Evolutionary conservation across 805 yeast genomes (phyloP).

Genomic region (Sporopachydermia quercuum): DNA sequence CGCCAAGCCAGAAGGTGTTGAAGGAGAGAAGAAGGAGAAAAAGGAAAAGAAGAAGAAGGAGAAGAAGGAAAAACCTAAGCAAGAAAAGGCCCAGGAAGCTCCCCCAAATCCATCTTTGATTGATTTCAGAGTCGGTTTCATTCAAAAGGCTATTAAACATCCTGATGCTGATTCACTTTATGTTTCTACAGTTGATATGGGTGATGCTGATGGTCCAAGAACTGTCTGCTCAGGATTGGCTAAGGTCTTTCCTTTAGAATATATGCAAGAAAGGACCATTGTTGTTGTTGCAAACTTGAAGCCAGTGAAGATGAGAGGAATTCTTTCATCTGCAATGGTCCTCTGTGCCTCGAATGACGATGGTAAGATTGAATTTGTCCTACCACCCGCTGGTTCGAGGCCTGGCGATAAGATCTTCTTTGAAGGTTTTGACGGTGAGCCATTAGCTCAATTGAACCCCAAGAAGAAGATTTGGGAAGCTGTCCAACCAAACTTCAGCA

Average conservation of each 20-base stretch:
- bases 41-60: slow-evolving; percentile 32
- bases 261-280: slow-evolving; percentile 87
- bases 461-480: slow-evolving; percentile 98
- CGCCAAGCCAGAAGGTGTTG: slow-evolving; percentile 47
- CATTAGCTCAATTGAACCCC: slow-evolving; percentile 88
- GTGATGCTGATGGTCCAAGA: slow-evolving; percentile 95
- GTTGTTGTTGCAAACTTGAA: slow-evolving; percentile 90
- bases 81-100: slow-evolving; percentile 27
- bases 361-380: slow-evolving; percentile 71
- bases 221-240: slow-evolving; percentile 97
- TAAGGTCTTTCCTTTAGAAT: slow-evolving; percentile 77
- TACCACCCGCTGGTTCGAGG: slow-evolving; percentile 85
- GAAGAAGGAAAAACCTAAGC: slow-evolving; percentile 29
- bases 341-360: slow-evolving; percentile 61
- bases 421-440: slow-evolving; percentile 78
- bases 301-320: slow-evolving; percentile 97
- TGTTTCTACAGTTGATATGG: slow-evolving; percentile 92
- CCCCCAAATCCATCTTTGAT: slow-evolving; percentile 73
- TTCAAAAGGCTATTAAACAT: slow-evolving; percentile 91
- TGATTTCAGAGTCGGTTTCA: slow-evolving; percentile 91
- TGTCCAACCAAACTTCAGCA: slow-evolving; percentile 80
- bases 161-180: slow-evolving; percentile 96
- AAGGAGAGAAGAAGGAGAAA: slow-evolving; percentile 15
- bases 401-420: slow-evolving; percentile 96
- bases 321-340: slow-evolving; percentile 93